A percentile compares a stretch with the other conserved stretches of the same genome.
These are phyloP conservation scores for Chionographis japonica DNA, from an alignment of 106 monocot species.

Conservation along the genomic window DNA sequence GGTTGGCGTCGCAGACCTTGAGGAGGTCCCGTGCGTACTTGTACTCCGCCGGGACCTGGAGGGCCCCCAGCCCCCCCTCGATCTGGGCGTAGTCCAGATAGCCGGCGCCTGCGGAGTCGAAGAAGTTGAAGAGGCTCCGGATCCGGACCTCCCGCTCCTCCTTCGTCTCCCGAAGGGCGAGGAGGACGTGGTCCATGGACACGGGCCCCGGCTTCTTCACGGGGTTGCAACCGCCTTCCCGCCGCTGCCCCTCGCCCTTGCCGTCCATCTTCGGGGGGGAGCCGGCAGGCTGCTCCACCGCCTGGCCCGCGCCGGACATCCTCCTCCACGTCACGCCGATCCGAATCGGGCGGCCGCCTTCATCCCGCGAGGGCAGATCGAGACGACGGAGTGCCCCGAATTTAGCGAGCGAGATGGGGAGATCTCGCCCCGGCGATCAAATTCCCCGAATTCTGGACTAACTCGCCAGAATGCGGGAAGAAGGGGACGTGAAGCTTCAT, in stretches of 20 bases:
- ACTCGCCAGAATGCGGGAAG: too few relatives aligned
- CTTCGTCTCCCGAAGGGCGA: constrained; percentile 68
- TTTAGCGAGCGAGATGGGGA: too few relatives aligned
- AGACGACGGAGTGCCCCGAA: too few relatives aligned
- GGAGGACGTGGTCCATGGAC: constrained; percentile 82
- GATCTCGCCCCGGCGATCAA: too few relatives aligned
- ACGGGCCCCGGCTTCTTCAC: constrained; percentile 63
- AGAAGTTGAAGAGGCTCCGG: constrained; percentile 80
- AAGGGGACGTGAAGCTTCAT: too few relatives aligned
- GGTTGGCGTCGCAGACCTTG: constrained; percentile 71
- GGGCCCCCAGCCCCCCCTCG: constrained; percentile 61
- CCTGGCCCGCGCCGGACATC: constrained; percentile 16
- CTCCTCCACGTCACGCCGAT: neutral
- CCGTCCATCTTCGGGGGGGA: constrained; percentile 10
- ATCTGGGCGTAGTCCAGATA: constrained; percentile 72
- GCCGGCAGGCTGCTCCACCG: constrained; percentile 12
- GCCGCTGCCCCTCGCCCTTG: neutral
- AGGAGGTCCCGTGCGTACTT: constrained; percentile 88
- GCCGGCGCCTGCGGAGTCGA: constrained; percentile 47
- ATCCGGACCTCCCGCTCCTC: constrained; percentile 82
- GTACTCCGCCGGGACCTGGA: constrained; percentile 75
- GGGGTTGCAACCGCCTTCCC: constrained; percentile 41
- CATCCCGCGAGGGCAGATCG: too few relatives aligned
- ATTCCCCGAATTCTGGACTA: too few relatives aligned
- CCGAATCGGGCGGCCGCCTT: neutral